Evolutionary conservation across 352 stramenopile genomes (phyloP).

Genomic region (Globisporangium alternatum): DNA sequence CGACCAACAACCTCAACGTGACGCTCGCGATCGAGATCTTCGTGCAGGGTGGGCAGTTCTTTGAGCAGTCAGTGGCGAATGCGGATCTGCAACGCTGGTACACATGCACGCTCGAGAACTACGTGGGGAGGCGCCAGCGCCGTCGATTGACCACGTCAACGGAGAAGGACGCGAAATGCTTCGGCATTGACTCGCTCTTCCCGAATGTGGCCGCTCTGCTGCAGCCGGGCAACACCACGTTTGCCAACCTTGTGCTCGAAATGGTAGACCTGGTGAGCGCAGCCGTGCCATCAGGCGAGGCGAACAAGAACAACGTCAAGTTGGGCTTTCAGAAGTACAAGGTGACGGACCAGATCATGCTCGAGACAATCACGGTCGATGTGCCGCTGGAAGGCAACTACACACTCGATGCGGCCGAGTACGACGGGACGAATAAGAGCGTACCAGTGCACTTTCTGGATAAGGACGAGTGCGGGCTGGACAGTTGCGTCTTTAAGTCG

Average conservation of each 20-base stretch:
- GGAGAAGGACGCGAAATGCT: not conserved
- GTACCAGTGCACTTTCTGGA: conserved; percentile 11
- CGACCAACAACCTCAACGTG: conserved; percentile 12
- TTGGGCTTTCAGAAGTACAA: conserved; percentile 14
- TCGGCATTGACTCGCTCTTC: conserved; percentile 2
- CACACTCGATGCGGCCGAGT: conserved; percentile 10
- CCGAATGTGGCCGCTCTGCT: conserved; percentile 5
- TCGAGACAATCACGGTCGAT: conserved; percentile 20
- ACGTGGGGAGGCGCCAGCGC: not conserved
- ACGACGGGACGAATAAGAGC: conserved; percentile 4
- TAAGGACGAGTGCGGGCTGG: conserved; percentile 10
- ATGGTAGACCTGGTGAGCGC: conserved; percentile 7
- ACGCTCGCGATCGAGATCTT: conserved; percentile 17
- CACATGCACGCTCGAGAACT: conserved; percentile 7
- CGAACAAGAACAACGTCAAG: conserved; percentile 8
- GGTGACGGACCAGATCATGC: conserved; percentile 15
- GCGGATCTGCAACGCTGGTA: conserved; percentile 10
- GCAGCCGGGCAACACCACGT: conserved; percentile 8
- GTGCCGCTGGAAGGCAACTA: conserved; percentile 16
- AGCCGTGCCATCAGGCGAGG: conserved; percentile 2
- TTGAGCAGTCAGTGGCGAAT: conserved; percentile 18
- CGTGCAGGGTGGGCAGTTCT: conserved; percentile 14
- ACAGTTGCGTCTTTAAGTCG: conserved; percentile 17
- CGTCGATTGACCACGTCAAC: not conserved
- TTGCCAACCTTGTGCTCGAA: conserved; percentile 13